These are phyloP conservation scores for Talaromyces pinophilus DNA, from an alignment of 2,329 filamentous ascomycete genomes.

Conservation along the genomic window DNA sequence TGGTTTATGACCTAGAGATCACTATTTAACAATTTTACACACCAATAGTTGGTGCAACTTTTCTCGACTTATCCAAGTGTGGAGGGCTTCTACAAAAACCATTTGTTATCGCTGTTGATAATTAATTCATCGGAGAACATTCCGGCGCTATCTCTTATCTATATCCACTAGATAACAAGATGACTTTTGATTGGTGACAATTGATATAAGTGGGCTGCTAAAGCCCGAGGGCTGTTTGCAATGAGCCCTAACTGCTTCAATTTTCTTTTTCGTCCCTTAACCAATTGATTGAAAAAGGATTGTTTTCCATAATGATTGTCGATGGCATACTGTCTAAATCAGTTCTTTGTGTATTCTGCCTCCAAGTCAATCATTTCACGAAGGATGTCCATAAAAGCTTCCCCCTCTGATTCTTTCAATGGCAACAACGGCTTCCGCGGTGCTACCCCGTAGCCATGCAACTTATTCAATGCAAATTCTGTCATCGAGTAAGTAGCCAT, in stretches of 20 bases:
- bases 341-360: neutral
- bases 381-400: slow-evolving; percentile 26
- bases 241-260: neutral
- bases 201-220: neutral
- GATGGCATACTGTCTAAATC: neutral
- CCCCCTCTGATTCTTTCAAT: slow-evolving; percentile 25
- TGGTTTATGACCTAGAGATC: neutral
- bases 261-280: neutral
- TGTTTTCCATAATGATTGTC: neutral
- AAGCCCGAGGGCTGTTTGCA: neutral
- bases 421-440: slow-evolving; percentile 28
- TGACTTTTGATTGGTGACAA: neutral
- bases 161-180: neutral
- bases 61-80: neutral
- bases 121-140: neutral
- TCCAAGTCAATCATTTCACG: slow-evolving; percentile 27
- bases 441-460: slow-evolving; percentile 27
- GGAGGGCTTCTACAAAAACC: neutral
- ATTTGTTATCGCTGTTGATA: neutral
- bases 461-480: slow-evolving; percentile 30
- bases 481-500: neutral
- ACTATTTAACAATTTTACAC: neutral
- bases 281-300: neutral
- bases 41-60: neutral
- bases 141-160: neutral